Percentiles rank a stretch among this genome's conserved stretches.
phyloP scores from a whole-genome alignment of 2,329 filamentous ascomycete species.

The Aspergillus sp. region DNA sequence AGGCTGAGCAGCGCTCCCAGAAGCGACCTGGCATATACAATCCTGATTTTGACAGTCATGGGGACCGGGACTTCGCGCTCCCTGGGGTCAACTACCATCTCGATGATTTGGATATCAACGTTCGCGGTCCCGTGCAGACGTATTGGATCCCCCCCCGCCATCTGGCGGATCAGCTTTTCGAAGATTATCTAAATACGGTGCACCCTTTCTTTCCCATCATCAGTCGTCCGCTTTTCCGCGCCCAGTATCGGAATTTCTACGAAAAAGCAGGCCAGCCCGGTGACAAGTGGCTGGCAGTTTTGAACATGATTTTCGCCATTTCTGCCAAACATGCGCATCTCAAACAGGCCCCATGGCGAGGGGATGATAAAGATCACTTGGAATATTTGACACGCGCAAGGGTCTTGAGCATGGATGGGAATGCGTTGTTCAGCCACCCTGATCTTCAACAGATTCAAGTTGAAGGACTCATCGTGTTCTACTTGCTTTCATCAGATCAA shows the following conservation, averaged over 20 bases:
- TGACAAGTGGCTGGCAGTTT: slow-evolving; percentile 36
- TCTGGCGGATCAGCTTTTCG: slow-evolving; percentile 33
- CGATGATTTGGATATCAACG: slow-evolving; percentile 35
- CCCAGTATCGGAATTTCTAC: slow-evolving; percentile 33
- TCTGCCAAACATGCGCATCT: slow-evolving; percentile 35
- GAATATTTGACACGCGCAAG: slow-evolving; percentile 37
- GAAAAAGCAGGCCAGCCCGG: slow-evolving; percentile 25
- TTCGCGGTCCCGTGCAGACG: slow-evolving; percentile 31
- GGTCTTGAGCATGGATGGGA: slow-evolving; percentile 33
- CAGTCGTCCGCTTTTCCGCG: slow-evolving; percentile 30
- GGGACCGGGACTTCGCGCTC: slow-evolving; percentile 16
- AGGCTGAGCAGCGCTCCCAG: slow-evolving; percentile 26
- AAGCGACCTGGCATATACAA: slow-evolving; percentile 21
- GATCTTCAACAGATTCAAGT: slow-evolving; percentile 40
- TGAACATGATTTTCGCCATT: slow-evolving; percentile 41
- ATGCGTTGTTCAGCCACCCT: slow-evolving; percentile 34
- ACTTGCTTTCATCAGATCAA: slow-evolving; percentile 34
- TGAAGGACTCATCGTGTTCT: slow-evolving; percentile 35
- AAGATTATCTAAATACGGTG: slow-evolving; percentile 33
- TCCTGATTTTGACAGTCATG: slow-evolving; percentile 16
- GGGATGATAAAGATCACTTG: slow-evolving; percentile 35
- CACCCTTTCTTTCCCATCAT: slow-evolving; percentile 39
- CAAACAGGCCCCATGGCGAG: slow-evolving; percentile 33
- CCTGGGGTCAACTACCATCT: slow-evolving; percentile 33
- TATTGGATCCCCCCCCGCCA: slow-evolving; percentile 34